These are phyloP conservation scores for Immersiporthe knoxdaviesiana DNA, from an alignment of 2,329 filamentous ascomycete genomes.

Conservation along the genomic window DNA sequence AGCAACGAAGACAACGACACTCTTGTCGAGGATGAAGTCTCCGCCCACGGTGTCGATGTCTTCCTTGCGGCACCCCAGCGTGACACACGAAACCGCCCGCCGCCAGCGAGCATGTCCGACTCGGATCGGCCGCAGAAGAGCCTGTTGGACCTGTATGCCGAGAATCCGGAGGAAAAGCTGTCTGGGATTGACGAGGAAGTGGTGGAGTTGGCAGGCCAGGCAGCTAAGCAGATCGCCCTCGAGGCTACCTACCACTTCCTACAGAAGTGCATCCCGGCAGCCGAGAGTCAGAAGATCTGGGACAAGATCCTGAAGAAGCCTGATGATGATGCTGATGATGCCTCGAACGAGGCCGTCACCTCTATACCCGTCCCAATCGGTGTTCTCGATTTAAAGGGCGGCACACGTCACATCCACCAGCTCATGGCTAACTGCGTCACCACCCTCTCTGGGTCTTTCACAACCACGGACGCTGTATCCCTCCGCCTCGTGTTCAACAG, in stretches of 20 bases:
- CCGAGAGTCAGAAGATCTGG: slow-evolving; percentile 11
- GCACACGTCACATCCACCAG: slow-evolving; percentile 9
- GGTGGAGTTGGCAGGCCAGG: slow-evolving; percentile 13
- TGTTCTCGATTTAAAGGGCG: slow-evolving; percentile 12
- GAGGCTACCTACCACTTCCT: slow-evolving; percentile 20
- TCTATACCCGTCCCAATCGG: not conserved
- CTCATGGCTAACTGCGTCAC: slow-evolving; percentile 21
- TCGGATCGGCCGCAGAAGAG: not conserved
- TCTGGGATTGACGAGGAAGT: slow-evolving; percentile 14
- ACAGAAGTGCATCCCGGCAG: slow-evolving; percentile 14
- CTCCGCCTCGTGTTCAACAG: slow-evolving; percentile 14
- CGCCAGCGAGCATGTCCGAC: not conserved
- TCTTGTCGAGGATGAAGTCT: not conserved
- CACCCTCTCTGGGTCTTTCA: slow-evolving; percentile 7
- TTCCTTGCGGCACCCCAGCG: slow-evolving; percentile 2
- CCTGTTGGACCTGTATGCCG: slow-evolving; percentile 14
- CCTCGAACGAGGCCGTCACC: not conserved
- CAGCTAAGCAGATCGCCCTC: slow-evolving; percentile 21
- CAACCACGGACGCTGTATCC: not conserved
- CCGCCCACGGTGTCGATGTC: slow-evolving; percentile 14
- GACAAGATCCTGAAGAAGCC: not conserved
- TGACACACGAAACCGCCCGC: not conserved
- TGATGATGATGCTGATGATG: no score
- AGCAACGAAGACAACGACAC: not conserved
- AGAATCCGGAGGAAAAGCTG: slow-evolving; percentile 13